Evolutionary conservation across 768 basidiomycete genomes (phyloP).

Genomic region (Lenzites betulinus): DNA sequence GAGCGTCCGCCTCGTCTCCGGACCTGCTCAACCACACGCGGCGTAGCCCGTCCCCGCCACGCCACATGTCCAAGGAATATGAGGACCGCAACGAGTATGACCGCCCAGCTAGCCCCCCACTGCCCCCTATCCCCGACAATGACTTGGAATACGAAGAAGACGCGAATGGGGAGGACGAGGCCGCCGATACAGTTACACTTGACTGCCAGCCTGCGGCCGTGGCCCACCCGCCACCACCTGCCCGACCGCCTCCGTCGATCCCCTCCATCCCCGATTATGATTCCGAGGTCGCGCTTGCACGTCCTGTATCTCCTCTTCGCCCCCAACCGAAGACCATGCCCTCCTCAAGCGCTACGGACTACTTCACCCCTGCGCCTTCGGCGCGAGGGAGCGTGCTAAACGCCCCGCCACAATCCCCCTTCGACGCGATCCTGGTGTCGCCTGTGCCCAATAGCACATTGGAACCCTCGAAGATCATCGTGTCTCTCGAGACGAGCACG

Average conservation of each 20-base stretch:
- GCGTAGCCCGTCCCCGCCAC: constrained; percentile 11
- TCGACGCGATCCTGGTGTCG: constrained; percentile 63
- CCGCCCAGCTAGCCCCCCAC: constrained; percentile 20
- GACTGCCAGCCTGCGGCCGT: constrained; percentile 55
- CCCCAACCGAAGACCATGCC: constrained; percentile 30
- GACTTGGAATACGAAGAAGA: constrained; percentile 14
- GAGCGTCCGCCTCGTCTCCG: constrained; percentile 20
- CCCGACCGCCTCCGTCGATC: constrained; percentile 35
- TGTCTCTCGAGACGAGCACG: constrained; percentile 76
- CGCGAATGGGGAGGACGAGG: constrained; percentile 22
- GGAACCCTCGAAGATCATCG: constrained; percentile 63
- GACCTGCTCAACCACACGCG: constrained; percentile 15
- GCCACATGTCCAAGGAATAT: background rate
- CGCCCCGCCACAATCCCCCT: constrained; percentile 55
- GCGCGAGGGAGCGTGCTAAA: constrained; percentile 48
- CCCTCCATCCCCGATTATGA: constrained; percentile 18
- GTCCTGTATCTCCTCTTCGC: constrained; percentile 20
- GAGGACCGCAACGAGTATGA: constrained; percentile 6
- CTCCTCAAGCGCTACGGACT: constrained; percentile 34
- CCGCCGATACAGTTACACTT: constrained; percentile 34
- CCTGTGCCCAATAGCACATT: constrained; percentile 45
- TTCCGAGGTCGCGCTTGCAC: constrained; percentile 17
- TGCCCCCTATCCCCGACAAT: constrained; percentile 27
- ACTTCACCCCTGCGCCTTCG: constrained; percentile 49
- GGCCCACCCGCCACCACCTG: constrained; percentile 34